These are phyloP conservation scores for Chrysopogon serrulatus DNA, from an alignment of 176 grass and related monocot species.

Conservation along the genomic window DNA sequence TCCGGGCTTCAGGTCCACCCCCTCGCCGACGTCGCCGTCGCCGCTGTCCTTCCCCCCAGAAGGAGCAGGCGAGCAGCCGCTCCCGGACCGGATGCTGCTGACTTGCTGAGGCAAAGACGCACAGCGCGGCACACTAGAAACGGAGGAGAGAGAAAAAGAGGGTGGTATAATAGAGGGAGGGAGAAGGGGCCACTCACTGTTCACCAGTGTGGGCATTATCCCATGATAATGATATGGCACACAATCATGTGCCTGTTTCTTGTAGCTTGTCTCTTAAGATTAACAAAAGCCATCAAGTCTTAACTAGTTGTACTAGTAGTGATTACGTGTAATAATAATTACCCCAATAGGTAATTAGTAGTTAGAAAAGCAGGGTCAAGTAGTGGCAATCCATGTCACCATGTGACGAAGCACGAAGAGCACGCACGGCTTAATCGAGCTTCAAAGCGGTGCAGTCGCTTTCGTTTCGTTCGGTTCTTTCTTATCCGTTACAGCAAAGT, in stretches of 20 bases:
- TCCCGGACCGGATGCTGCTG: slow-evolving; percentile 19
- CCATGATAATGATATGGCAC: background rate
- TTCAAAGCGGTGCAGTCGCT: background rate
- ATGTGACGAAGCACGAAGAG: background rate
- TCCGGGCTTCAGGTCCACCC: background rate
- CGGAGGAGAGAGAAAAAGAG: background rate
- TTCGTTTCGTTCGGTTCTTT: background rate
- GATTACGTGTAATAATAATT: no score
- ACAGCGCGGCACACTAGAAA: background rate
- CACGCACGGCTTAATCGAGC: background rate
- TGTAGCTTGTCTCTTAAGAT: background rate
- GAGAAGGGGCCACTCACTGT: background rate
- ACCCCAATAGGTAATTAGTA: no score
- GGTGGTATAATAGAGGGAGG: background rate
- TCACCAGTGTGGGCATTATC: slow-evolving; percentile 5
- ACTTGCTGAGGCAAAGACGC: background rate
- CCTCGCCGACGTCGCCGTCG: background rate
- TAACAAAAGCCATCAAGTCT: background rate
- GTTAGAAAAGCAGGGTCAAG: no score
- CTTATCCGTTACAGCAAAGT: background rate
- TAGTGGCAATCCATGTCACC: background rate
- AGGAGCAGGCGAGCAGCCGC: background rate
- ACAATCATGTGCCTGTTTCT: background rate
- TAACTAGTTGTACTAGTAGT: background rate
- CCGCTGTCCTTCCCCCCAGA: background rate